phyloP scores from a whole-genome alignment of 768 basidiomycete genomes.

The Boletellus ananas region DNA sequence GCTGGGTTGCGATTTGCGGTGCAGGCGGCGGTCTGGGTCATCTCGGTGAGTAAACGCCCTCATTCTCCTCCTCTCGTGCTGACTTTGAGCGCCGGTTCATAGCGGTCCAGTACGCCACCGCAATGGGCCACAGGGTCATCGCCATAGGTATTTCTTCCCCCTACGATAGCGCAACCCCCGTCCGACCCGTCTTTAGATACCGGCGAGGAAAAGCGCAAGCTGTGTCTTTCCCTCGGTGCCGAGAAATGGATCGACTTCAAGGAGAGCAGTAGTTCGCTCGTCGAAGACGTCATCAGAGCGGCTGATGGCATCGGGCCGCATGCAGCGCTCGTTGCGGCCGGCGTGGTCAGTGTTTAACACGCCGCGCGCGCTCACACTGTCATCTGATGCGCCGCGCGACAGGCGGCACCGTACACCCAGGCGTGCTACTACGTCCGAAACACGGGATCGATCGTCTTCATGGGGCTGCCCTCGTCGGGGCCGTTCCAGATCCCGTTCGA shows the following conservation, averaged over 20 bases:
- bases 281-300: constrained; percentile 35
- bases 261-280: constrained; percentile 34
- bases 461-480: constrained; percentile 38
- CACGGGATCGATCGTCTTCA: constrained; percentile 38
- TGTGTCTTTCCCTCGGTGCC: constrained; percentile 38
- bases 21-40: constrained; percentile 43
- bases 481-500: constrained; percentile 29
- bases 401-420: constrained; percentile 38
- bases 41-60: constrained; percentile 23
- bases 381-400: too few species aligned
- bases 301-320: constrained; percentile 45
- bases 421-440: constrained; percentile 44
- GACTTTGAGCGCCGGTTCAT: background rate
- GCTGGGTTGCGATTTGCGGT: constrained; percentile 40
- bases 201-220: constrained; percentile 38
- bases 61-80: background rate
- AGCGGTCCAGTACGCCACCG: constrained; percentile 45
- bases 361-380: background rate
- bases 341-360: constrained; percentile 8
- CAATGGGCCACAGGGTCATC: constrained; percentile 42
- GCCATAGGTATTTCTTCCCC: constrained; percentile 32
- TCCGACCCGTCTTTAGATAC: constrained; percentile 30
- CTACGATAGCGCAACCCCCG: too few species aligned
- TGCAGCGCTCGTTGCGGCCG: constrained; percentile 27
- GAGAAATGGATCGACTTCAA: constrained; percentile 48